Conservation (phyloP, 1,284 basidiomycete genomes). For the Heterobasidion irregulare region DNA sequence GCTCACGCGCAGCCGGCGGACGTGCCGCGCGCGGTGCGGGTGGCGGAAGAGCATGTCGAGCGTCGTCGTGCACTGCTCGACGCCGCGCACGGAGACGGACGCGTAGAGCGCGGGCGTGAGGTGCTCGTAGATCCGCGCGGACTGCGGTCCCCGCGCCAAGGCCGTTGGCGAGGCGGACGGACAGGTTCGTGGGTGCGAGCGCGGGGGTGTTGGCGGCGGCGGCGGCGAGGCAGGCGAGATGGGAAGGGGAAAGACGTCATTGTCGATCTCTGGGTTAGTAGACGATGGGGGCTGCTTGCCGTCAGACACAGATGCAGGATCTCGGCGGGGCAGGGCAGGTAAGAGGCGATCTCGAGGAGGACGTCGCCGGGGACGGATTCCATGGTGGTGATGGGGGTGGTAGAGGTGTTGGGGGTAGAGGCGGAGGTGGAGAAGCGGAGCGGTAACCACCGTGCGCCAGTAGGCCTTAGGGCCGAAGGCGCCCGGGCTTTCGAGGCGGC, state of each 20-base stretch:
- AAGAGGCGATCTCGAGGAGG: constrained; percentile 51
- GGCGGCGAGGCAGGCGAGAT: background rate
- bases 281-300: constrained; percentile 27
- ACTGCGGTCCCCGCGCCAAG: constrained; percentile 17
- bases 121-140: constrained; percentile 35
- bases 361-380: constrained; percentile 47
- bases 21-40: constrained; percentile 54
- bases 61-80: constrained; percentile 51
- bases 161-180: background rate
- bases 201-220: background rate
- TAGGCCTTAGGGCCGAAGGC: too few species aligned
- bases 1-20: constrained; percentile 44
- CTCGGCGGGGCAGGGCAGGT: constrained; percentile 42
- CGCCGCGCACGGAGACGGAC: constrained; percentile 40
- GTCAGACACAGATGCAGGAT: constrained; percentile 48
- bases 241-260: background rate
- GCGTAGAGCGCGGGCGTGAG: constrained; percentile 53
- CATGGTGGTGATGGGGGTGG: constrained; percentile 2
- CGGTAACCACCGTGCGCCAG: background rate
- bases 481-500: too few species aligned
- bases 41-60: constrained; percentile 49
- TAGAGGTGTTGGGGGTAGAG: background rate
- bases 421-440: background rate
- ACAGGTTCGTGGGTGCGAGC: background rate
- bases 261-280: background rate